A percentile compares a stretch with the other conserved stretches of the same genome.
phyloP scores from a whole-genome alignment of 805 yeast genomes.

The Kodamaea fukazawae region DNA sequence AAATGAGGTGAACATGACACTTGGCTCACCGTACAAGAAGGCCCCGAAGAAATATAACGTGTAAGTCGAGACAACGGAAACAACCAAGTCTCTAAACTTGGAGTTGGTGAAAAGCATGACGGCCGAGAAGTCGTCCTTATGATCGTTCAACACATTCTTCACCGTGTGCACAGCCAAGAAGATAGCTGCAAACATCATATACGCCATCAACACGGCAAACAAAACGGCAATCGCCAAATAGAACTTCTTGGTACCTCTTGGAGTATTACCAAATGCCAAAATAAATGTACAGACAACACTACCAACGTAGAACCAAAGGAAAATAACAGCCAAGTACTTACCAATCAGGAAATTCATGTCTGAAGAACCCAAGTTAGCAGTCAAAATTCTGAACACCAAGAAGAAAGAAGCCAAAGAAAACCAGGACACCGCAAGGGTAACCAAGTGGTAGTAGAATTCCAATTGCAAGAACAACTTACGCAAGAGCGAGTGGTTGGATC shows the following conservation, averaged over 20 bases:
- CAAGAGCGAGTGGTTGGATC: constrained; percentile 76
- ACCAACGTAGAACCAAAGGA: constrained; percentile 81
- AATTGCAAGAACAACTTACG: constrained; percentile 80
- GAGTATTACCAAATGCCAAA: constrained; percentile 89
- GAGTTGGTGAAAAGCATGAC: constrained; percentile 56
- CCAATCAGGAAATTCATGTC: constrained; percentile 70
- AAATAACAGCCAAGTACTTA: constrained; percentile 68
- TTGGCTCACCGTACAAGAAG: constrained; percentile 80
- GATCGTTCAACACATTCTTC: constrained; percentile 47
- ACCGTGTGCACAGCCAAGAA: constrained; percentile 75
- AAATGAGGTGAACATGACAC: constrained; percentile 88
- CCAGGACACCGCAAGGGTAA: constrained; percentile 80
- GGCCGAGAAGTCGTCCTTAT: constrained; percentile 40
- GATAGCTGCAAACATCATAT: constrained; percentile 84
- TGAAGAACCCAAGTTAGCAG: constrained; percentile 67
- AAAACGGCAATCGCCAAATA: constrained; percentile 72
- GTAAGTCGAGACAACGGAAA: constrained; percentile 85
- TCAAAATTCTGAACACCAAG: constrained; percentile 85
- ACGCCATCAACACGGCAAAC: constrained; percentile 86
- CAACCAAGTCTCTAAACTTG: constrained; percentile 79
- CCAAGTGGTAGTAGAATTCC: constrained; percentile 85
- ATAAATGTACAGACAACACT: constrained; percentile 84
- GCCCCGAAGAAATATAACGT: constrained; percentile 77
- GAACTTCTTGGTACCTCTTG: constrained; percentile 80
- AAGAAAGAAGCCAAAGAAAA: constrained; percentile 91